Evolutionary conservation across 306 rosid species (phyloP).

Genomic region (Fragaria iinumae): DNA sequence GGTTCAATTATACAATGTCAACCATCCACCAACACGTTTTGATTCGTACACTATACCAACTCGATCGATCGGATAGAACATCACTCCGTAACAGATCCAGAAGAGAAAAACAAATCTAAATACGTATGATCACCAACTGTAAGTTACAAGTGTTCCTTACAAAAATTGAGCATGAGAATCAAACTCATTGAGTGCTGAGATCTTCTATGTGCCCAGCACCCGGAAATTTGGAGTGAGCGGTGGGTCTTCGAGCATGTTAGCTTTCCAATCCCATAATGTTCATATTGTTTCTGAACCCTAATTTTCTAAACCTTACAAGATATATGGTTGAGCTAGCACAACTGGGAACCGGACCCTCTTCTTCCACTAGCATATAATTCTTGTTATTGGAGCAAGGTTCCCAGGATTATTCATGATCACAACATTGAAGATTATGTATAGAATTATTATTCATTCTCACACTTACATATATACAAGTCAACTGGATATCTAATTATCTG

Average conservation of each 20-base stretch:
- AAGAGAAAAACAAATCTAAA: too few relatives aligned
- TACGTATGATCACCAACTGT: too few relatives aligned
- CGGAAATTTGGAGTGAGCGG: neutral
- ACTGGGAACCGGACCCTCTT: neutral
- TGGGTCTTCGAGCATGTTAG: neutral
- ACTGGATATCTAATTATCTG: neutral
- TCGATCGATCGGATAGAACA: too few relatives aligned
- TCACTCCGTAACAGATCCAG: too few relatives aligned
- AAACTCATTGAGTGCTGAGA: neutral
- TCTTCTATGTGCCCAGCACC: neutral
- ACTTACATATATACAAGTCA: neutral
- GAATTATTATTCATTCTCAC: neutral
- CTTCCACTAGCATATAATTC: neutral
- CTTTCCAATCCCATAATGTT: neutral
- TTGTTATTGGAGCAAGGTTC: neutral
- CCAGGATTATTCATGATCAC: neutral
- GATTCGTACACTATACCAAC: too few relatives aligned
- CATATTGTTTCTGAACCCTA: neutral
- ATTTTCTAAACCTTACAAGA: neutral
- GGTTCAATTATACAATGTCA: too few relatives aligned
- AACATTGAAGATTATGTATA: neutral
- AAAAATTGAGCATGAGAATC: neutral
- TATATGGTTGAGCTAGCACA: neutral
- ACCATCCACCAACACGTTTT: too few relatives aligned
- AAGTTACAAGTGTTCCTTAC: neutral